phyloP scores from a whole-genome alignment of 1,284 basidiomycete genomes.

The Ustilago esculenta region DNA sequence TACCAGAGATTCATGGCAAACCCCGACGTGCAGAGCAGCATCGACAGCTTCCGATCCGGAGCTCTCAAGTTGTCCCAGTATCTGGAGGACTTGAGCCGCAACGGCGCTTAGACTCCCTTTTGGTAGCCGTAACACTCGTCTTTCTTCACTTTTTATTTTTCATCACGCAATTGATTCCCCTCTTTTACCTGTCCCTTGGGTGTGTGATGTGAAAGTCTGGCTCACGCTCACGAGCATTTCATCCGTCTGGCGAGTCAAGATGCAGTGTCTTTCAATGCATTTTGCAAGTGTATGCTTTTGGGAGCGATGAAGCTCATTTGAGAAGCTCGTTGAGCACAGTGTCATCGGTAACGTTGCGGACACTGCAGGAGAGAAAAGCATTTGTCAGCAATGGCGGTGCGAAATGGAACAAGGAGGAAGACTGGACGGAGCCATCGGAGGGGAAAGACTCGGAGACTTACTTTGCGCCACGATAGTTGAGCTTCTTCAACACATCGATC shows the following conservation, averaged over 20 bases:
- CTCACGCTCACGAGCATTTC: not conserved
- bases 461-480: slow-evolving; percentile 90
- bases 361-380: slow-evolving; percentile 15
- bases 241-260: too few relatives aligned
- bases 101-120: slow-evolving; percentile 51
- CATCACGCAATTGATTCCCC: slow-evolving; percentile 13
- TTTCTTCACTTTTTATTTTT: slow-evolving; percentile 1
- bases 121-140: not conserved
- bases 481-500: slow-evolving; percentile 84
- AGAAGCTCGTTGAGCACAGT: slow-evolving; percentile 58
- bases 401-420: not conserved
- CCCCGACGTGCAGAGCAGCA: slow-evolving; percentile 65
- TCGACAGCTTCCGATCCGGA: slow-evolving; percentile 63
- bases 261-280: slow-evolving; percentile 1
- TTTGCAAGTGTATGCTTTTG: slow-evolving; percentile 20
- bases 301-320: slow-evolving; percentile 14
- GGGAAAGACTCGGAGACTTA: slow-evolving; percentile 63
- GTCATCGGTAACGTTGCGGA: slow-evolving; percentile 59
- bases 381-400: slow-evolving; percentile 1
- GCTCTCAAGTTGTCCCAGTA: slow-evolving; percentile 65
- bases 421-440: not conserved
- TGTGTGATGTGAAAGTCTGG: not conserved
- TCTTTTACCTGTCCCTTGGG: not conserved
- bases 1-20: slow-evolving; percentile 66
- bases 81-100: slow-evolving; percentile 65